phyloP scores from a whole-genome alignment of 2,329 filamentous ascomycete species.

The Orbilia javanica region DNA sequence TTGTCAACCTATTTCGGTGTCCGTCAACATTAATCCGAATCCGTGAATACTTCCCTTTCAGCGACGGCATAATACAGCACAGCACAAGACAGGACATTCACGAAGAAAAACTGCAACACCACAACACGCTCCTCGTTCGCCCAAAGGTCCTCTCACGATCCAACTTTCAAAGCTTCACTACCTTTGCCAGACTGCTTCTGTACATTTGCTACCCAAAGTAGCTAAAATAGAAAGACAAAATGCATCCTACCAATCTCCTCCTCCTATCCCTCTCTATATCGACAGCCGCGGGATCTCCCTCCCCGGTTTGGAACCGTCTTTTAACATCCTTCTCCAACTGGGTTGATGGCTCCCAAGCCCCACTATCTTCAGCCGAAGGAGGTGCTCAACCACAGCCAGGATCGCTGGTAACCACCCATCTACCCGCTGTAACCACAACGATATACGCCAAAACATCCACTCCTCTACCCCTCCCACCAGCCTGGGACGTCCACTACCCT shows the following conservation, averaged over 20 bases:
- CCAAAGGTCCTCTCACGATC: neutral
- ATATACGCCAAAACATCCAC: constrained; percentile 53
- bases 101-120: constrained; percentile 49
- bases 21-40: neutral
- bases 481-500: constrained; percentile 47
- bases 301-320: constrained; percentile 47
- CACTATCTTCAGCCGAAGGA: neutral
- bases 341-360: constrained; percentile 12
- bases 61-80: constrained; percentile 40
- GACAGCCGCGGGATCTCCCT: constrained; percentile 27
- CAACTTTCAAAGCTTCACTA: neutral
- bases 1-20: neutral
- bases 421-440: constrained; percentile 45
- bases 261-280: constrained; percentile 23
- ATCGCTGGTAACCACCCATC: constrained; percentile 33
- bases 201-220: no score
- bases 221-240: constrained; percentile 8
- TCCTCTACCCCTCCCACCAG: constrained; percentile 38
- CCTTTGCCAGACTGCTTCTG: neutral
- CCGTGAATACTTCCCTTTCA: constrained; percentile 16
- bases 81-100: neutral
- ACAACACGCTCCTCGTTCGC: constrained; percentile 21
- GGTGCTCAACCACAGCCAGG: constrained; percentile 16
- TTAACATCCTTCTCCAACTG: constrained; percentile 22
- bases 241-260: constrained; percentile 28